Conservation (phyloP, 345 rosid species). For the Lumnitzera racemosa region DNA sequence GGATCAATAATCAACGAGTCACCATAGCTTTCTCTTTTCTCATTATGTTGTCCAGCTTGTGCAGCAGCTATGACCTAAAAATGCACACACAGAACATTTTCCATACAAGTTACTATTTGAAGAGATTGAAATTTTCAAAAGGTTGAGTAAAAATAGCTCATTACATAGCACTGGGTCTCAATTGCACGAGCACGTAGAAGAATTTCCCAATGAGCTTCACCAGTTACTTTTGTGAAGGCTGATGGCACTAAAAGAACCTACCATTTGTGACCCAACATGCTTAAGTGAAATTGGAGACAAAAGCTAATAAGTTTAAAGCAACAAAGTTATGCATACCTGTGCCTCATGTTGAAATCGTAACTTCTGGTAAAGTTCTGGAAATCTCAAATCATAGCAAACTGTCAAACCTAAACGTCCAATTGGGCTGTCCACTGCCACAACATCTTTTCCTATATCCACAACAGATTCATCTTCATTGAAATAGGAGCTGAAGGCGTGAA, state of each 20-base stretch:
- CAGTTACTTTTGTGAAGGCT: constrained; percentile 84
- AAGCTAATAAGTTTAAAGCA: not conserved
- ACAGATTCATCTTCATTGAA: constrained; percentile 3
- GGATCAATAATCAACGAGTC: constrained; percentile 89
- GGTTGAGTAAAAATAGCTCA: constrained; percentile 6
- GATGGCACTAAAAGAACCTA: constrained; percentile 84
- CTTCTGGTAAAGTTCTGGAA: constrained; percentile 84
- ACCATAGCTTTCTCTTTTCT: constrained; percentile 78
- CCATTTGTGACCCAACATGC: constrained; percentile 1
- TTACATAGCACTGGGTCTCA: constrained; percentile 93
- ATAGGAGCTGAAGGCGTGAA: not conserved
- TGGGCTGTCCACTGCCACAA: constrained; percentile 76
- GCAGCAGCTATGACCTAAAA: constrained; percentile 80
- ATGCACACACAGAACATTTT: not conserved
- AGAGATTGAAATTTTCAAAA: not conserved
- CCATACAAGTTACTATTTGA: not conserved
- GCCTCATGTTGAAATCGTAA: constrained; percentile 70
- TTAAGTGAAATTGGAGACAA: not conserved
- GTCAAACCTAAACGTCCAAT: constrained; percentile 77
- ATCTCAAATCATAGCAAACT: constrained; percentile 90
- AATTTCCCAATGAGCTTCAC: constrained; percentile 94
- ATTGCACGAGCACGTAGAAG: constrained; percentile 89
- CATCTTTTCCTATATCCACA: constrained; percentile 45
- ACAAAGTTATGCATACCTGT: constrained; percentile 38
- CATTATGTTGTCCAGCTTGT: constrained; percentile 84